Evolutionary conservation across 139 green algal genomes (phyloP).

Genomic region (Desmodesmus armatus): DNA sequence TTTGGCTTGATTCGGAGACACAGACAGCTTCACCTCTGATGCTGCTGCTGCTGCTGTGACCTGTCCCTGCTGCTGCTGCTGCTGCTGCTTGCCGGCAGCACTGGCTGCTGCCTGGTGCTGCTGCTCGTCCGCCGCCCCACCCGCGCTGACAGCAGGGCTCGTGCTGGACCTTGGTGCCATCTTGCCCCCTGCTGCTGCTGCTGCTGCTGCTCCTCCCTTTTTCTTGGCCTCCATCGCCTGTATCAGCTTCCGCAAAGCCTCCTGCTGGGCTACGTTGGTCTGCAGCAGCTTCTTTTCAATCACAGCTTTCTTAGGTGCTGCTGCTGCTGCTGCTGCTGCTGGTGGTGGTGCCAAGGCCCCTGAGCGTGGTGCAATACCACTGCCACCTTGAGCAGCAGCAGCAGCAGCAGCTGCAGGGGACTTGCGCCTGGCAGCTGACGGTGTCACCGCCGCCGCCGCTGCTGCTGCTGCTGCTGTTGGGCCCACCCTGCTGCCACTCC

Average conservation of each 20-base stretch:
- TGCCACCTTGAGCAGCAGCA: background rate
- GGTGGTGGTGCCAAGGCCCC: no score
- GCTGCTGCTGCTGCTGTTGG: background rate
- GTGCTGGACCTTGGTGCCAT: background rate
- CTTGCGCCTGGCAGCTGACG: no score
- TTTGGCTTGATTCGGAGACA: background rate
- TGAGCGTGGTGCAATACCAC: background rate
- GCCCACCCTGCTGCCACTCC: background rate
- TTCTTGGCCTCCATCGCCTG: slow-evolving; percentile 20
- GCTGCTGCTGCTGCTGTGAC: slow-evolving; percentile 20
- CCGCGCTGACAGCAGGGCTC: background rate
- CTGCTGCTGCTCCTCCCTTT: background rate
- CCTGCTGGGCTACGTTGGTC: slow-evolving; percentile 22
- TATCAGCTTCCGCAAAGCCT: slow-evolving; percentile 7
- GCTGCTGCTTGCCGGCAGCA: background rate
- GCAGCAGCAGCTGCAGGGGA: background rate
- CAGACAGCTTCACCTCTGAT: background rate
- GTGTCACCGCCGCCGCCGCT: no score
- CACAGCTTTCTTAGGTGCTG: no score
- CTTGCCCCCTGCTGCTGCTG: background rate
- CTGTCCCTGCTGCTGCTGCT: background rate
- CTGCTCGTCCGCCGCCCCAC: background rate
- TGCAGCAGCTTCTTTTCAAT: slow-evolving; percentile 17
- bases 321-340: background rate
- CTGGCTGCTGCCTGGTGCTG: background rate